Evolutionary conservation across 192 early-diverging fungal species (phyloP).

Genomic region (Rhizoclosmatium globosum): DNA sequence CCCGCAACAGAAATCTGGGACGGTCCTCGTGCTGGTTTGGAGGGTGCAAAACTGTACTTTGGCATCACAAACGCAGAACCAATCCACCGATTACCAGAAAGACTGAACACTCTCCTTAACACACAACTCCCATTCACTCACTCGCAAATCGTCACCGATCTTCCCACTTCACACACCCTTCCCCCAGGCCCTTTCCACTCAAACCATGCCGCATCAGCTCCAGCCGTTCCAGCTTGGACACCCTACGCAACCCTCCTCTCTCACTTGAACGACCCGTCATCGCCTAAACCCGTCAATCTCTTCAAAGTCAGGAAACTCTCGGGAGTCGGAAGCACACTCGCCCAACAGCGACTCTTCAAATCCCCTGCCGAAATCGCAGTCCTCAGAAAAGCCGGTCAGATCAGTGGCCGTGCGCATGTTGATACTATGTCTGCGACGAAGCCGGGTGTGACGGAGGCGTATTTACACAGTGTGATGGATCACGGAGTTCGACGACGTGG

Average conservation of each 20-base stretch:
- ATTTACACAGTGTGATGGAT: constrained; percentile 80
- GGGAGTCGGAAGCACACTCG: constrained; percentile 70
- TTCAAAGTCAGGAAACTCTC: constrained; percentile 8
- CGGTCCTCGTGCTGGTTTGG: constrained; percentile 65
- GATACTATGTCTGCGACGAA: constrained; percentile 80
- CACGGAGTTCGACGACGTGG: constrained; percentile 70
- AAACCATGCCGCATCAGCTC: constrained; percentile 29
- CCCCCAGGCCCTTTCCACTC: constrained; percentile 4
- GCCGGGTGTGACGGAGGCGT: constrained; percentile 75
- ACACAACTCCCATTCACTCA: neutral
- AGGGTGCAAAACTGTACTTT: neutral
- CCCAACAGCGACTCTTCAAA: constrained; percentile 82
- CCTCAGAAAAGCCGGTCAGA: constrained; percentile 78
- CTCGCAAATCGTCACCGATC: constrained; percentile 33
- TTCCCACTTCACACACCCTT: constrained; percentile 36
- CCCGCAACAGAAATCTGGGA: constrained; percentile 88
- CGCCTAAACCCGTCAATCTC: constrained; percentile 6
- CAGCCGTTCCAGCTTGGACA: constrained; percentile 32
- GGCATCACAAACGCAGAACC: constrained; percentile 31
- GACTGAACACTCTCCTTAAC: constrained; percentile 28
- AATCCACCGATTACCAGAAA: constrained; percentile 42
- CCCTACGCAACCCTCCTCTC: constrained; percentile 31
- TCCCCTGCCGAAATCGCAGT: constrained; percentile 77
- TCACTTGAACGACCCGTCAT: constrained; percentile 1
- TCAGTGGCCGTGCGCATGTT: constrained; percentile 83